Conservation (phyloP, 2,329 filamentous ascomycete species). For the Fusarium equiseti region DNA sequence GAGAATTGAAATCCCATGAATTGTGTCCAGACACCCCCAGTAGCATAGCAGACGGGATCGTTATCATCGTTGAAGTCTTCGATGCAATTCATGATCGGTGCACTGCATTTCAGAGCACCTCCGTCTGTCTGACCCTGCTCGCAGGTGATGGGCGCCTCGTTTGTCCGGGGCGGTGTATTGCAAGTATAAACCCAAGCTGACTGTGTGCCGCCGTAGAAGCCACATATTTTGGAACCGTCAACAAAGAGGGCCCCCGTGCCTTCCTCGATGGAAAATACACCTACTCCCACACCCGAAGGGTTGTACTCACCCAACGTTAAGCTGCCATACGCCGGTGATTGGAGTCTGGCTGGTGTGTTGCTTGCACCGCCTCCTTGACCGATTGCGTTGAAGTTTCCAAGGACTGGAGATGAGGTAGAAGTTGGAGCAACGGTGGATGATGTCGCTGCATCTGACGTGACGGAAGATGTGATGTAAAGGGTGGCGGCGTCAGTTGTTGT, state of each 20-base stretch:
- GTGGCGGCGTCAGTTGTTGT: neutral
- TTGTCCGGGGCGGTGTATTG: neutral
- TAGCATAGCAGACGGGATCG: neutral
- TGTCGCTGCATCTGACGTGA: neutral
- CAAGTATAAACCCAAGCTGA: neutral
- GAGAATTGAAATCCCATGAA: neutral
- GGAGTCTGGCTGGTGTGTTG: neutral
- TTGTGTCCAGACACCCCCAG: neutral
- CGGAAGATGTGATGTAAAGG: neutral
- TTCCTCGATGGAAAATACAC: neutral
- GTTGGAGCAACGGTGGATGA: neutral
- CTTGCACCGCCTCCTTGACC: neutral
- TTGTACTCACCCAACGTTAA: neutral
- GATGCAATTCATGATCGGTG: neutral
- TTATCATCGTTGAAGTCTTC: neutral
- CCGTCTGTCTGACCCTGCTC: neutral
- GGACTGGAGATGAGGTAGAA: neutral
- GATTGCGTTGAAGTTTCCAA: neutral
- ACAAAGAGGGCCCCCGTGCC: neutral
- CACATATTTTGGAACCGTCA: neutral
- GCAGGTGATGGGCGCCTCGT: neutral
- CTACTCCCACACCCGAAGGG: neutral
- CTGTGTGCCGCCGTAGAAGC: neutral
- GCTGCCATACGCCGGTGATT: neutral
- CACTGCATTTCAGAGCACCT: neutral